Percentiles rank a stretch among this genome's conserved stretches.
These are phyloP conservation scores for Punica granatum DNA, from an alignment of 345 rosid genomes.

Conservation along the genomic window DNA sequence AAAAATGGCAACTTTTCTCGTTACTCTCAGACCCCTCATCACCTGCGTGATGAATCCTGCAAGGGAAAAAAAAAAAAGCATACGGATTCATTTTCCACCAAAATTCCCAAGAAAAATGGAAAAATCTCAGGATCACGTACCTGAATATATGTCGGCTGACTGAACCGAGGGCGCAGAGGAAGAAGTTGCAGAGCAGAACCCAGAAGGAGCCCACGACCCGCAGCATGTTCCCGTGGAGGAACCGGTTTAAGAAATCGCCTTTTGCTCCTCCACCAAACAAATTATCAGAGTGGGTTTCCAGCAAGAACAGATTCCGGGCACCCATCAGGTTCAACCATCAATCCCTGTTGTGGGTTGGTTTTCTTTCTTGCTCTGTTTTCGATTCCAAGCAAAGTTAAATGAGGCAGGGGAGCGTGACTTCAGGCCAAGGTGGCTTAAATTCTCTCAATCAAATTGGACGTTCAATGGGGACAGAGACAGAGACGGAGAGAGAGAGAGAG, in stretches of 20 bases:
- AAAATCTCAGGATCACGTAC: conserved; percentile 15
- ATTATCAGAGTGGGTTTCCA: conserved; percentile 24
- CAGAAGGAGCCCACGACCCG: conserved; percentile 27
- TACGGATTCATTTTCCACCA: background rate
- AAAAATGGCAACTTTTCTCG: conserved; percentile 18
- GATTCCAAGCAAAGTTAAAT: conserved; percentile 19
- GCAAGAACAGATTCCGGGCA: conserved; percentile 16
- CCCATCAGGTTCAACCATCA: conserved; percentile 30
- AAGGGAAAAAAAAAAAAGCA: background rate
- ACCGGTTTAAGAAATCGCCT: conserved; percentile 17
- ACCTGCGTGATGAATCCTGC: conserved; percentile 17
- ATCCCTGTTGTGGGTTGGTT: conserved; percentile 1
- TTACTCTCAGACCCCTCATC: conserved; percentile 9
- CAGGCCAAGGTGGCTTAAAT: background rate
- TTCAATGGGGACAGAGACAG: background rate
- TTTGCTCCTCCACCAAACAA: conserved; percentile 13
- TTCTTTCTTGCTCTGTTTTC: background rate
- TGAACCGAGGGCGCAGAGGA: conserved; percentile 27
- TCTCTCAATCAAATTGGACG: background rate
- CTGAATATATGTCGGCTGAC: conserved; percentile 25
- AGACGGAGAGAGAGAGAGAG: background rate
- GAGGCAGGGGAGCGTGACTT: background rate
- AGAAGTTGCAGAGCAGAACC: conserved; percentile 41
- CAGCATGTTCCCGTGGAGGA: conserved; percentile 30
- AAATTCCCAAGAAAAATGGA: background rate